Percentiles rank a stretch among this genome's conserved stretches.
Conservation (phyloP, 352 stramenopile genomes). For the Phytopythium delawarense region DNA sequence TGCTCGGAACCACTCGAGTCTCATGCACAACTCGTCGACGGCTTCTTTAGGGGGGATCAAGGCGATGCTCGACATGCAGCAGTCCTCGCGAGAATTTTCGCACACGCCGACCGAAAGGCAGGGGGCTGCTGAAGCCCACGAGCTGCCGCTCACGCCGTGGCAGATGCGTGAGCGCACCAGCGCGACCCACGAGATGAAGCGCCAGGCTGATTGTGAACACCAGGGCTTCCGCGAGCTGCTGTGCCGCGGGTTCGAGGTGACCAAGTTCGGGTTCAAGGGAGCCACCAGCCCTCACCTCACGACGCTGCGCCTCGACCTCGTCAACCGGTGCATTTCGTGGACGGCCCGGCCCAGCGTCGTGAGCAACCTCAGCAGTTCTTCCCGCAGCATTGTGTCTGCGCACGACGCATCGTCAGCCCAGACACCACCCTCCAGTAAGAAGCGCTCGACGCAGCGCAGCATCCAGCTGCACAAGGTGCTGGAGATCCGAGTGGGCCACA, state of each 20-base stretch:
- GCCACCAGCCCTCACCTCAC: constrained; percentile 39
- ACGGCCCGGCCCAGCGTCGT: constrained; percentile 22
- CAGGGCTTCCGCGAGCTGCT: constrained; percentile 70
- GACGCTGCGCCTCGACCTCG: constrained; percentile 53
- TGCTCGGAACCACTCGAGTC: neutral
- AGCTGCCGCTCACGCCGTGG: constrained; percentile 9
- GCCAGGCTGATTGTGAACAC: constrained; percentile 45
- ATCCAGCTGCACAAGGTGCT: constrained; percentile 50
- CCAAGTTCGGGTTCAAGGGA: constrained; percentile 51
- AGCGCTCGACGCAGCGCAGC: constrained; percentile 5
- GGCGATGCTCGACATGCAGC: neutral
- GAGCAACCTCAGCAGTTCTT: neutral
- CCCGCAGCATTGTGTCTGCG: neutral
- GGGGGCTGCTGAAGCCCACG: constrained; percentile 11
- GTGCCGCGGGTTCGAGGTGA: constrained; percentile 49
- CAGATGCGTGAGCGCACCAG: constrained; percentile 11
- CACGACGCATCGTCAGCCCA: neutral
- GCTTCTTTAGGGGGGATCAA: constrained; percentile 1
- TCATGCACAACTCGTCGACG: neutral
- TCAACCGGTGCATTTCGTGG: constrained; percentile 47
- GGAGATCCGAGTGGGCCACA: constrained; percentile 47
- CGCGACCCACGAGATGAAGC: constrained; percentile 20
- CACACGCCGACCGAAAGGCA: neutral
- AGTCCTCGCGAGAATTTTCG: neutral
- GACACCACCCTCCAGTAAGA: neutral